Conservation (phyloP, 169 alveolate species). For the Plasmodium cynomolgi region DNA sequence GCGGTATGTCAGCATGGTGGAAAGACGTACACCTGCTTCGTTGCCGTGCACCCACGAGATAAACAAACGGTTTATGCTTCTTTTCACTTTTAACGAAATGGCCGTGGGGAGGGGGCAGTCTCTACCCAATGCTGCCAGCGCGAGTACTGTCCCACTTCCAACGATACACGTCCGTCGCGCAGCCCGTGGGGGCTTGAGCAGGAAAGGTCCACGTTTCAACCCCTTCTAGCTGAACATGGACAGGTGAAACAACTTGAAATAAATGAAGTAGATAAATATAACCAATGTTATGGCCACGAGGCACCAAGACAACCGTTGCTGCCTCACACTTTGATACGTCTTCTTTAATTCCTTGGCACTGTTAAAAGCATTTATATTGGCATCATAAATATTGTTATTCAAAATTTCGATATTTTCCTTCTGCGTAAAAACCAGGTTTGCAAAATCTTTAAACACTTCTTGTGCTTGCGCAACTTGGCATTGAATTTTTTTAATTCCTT, state of each 20-base stretch:
- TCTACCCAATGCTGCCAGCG: neutral
- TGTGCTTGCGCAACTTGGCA: slow-evolving; percentile 76
- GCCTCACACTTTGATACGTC: slow-evolving; percentile 60
- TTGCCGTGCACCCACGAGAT: neutral
- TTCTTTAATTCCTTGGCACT: slow-evolving; percentile 68
- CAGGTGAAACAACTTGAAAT: slow-evolving; percentile 57
- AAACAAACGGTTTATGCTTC: neutral
- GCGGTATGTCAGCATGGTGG: neutral
- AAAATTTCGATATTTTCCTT: slow-evolving; percentile 58
- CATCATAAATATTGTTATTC: slow-evolving; percentile 63
- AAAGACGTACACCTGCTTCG: neutral
- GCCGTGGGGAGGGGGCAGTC: no score
- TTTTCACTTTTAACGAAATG: neutral
- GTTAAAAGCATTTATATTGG: slow-evolving; percentile 58
- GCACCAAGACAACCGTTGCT: slow-evolving; percentile 65
- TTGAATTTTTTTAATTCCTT: slow-evolving; percentile 73
- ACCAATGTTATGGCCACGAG: slow-evolving; percentile 29
- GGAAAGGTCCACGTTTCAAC: neutral
- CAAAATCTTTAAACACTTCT: slow-evolving; percentile 73
- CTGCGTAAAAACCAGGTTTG: slow-evolving; percentile 71
- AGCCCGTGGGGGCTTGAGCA: neutral
- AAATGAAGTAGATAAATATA: slow-evolving; percentile 52
- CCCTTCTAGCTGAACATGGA: slow-evolving; percentile 5
- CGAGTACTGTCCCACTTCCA: neutral
- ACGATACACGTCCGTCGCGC: neutral